These are phyloP conservation scores for Acacia acuminata DNA, from an alignment of 306 rosid genomes.

Conservation along the genomic window DNA sequence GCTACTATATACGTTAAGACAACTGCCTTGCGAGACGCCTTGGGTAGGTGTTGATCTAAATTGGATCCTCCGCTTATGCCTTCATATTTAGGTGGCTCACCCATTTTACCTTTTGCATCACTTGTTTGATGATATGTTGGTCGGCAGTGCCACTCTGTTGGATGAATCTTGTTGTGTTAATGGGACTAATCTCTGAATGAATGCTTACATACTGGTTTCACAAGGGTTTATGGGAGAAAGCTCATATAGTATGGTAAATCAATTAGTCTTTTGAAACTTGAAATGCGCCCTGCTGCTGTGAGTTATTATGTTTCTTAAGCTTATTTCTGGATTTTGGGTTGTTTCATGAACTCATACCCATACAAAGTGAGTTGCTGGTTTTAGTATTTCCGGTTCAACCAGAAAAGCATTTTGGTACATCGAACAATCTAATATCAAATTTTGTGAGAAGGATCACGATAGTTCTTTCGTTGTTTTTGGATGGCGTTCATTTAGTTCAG, in stretches of 20 bases:
- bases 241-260: neutral
- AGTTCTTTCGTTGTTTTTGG: neutral
- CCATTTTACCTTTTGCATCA: neutral
- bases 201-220: neutral
- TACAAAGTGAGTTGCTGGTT: neutral
- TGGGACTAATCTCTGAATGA: neutral
- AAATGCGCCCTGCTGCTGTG: neutral
- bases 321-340: conserved; percentile 5
- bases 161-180: neutral
- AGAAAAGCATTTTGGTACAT: neutral
- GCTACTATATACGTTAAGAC: neutral
- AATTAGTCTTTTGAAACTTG: neutral
- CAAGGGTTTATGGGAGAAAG: neutral
- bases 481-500: neutral
- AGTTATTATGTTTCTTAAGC: neutral
- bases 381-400: neutral
- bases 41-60: neutral
- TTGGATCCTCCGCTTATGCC: neutral
- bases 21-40: neutral
- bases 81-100: neutral
- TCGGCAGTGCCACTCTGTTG: neutral
- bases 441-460: neutral
- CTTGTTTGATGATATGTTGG: neutral
- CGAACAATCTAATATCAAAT: neutral
- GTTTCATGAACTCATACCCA: neutral